A percentile compares a stretch with the other conserved stretches of the same genome.
phyloP scores from a whole-genome alignment of 306 rosid genomes.

The Acacia confusa region DNA sequence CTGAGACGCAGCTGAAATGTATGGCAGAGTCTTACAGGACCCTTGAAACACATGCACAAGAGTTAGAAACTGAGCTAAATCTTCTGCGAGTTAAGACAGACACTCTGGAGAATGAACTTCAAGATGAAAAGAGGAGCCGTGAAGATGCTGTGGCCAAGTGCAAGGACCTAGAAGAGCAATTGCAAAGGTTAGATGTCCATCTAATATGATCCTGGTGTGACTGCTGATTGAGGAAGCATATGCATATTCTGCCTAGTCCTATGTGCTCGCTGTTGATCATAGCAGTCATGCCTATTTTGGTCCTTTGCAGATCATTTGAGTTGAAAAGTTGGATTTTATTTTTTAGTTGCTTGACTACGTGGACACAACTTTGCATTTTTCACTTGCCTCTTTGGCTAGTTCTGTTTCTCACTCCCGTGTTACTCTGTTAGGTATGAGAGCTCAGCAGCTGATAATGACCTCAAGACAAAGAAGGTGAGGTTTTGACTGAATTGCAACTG shows the following conservation, averaged over 20 bases:
- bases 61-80: slow-evolving; percentile 78
- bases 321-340: background rate
- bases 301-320: slow-evolving; percentile 5
- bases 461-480: slow-evolving; percentile 75
- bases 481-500: slow-evolving; percentile 7
- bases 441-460: slow-evolving; percentile 58
- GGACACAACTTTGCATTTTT: background rate
- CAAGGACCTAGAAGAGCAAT: slow-evolving; percentile 76
- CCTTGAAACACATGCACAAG: slow-evolving; percentile 77
- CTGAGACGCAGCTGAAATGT: slow-evolving; percentile 95
- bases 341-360: slow-evolving; percentile 13
- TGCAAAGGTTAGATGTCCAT: slow-evolving; percentile 64
- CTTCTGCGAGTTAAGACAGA: slow-evolving; percentile 65
- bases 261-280: slow-evolving; percentile 1
- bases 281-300: slow-evolving; percentile 17
- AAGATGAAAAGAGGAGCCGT: slow-evolving; percentile 71
- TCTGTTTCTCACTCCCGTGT: slow-evolving; percentile 38
- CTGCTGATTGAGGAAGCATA: slow-evolving; percentile 9
- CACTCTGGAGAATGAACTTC: slow-evolving; percentile 70
- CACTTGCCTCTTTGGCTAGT: background rate
- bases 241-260: slow-evolving; percentile 22
- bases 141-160: slow-evolving; percentile 65
- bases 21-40: slow-evolving; percentile 97
- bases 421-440: slow-evolving; percentile 56
- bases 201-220: slow-evolving; percentile 13